Evolutionary conservation across 108 stramenopile species (phyloP).

Genomic region (Seminavis robusta): DNA sequence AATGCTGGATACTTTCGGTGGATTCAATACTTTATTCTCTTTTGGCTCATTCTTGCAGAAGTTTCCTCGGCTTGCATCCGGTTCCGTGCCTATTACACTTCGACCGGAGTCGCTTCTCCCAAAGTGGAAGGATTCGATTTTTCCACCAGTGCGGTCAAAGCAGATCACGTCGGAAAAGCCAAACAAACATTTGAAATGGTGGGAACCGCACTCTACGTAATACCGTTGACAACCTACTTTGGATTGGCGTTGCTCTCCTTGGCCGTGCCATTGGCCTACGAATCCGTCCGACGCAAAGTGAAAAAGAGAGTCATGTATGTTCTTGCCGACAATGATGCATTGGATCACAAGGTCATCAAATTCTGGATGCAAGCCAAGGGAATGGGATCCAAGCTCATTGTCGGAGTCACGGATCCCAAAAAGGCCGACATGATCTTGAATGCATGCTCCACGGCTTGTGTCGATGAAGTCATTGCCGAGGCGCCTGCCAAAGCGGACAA

Average conservation of each 20-base stretch:
- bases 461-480: constrained; percentile 48
- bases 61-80: constrained; percentile 37
- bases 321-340: constrained; percentile 5
- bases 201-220: constrained; percentile 43
- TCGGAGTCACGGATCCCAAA: constrained; percentile 34
- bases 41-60: constrained; percentile 43
- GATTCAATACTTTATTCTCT: constrained; percentile 33
- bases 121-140: constrained; percentile 42
- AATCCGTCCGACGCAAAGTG: constrained; percentile 53
- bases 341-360: constrained; percentile 38
- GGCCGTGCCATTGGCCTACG: constrained; percentile 51
- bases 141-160: constrained; percentile 47
- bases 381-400: constrained; percentile 42
- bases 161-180: constrained; percentile 52
- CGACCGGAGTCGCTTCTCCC: constrained; percentile 33
- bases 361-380: constrained; percentile 54
- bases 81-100: constrained; percentile 38
- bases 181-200: constrained; percentile 61
- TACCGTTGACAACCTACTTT: constrained; percentile 23
- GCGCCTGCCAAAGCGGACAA: constrained; percentile 42
- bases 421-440: constrained; percentile 43
- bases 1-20: constrained; percentile 7
- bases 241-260: constrained; percentile 29
- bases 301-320: constrained; percentile 45
- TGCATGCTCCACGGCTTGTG: constrained; percentile 30